Base-by-base conservation (phyloP, 2,329 filamentous ascomycete genomes). In the Arthrobotrys sphaeroides region DNA sequence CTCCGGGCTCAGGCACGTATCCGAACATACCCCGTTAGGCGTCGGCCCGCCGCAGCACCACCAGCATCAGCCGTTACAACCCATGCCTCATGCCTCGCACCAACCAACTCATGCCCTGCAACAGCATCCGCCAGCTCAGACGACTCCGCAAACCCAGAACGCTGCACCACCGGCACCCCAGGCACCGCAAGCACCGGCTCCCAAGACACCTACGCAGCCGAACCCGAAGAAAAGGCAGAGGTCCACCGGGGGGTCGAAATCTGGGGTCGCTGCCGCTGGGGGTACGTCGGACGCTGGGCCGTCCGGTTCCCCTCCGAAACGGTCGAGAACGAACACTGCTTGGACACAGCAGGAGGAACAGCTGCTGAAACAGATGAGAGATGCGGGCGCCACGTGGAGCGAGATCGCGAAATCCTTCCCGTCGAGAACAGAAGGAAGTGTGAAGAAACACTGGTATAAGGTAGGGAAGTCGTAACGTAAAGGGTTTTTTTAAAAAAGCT, bases 391-490 rank as follows among this genome's bases (percentile, higher is more conserved):
- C 80, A 97, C 92, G 81, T 99, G 95, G 95, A 96, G 93, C 55
- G 95, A 98, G 81, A 99, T 99, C 81, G 95, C 94, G 79, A 98
- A 98, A 92, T 94, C 91, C 1, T 99, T 99, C 82, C 94, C 95
- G 9, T 90, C 89, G 22, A 88, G 95, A 80, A 99, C 95, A 43
- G 95, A 99, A 84, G 95, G 95, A 5, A 97, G 94, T 81, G 95
- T 99, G 20, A 99, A 98, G 87, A 99, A 98, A 84, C 95, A 99
- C 83, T 99, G 95, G 94, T 98, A 99, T 84, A 98, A 98, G 87
- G 92, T 93, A 85, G 67, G 84, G 26, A 13, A n/a, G 40, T 40
- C 24, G 28, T 66, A n/a, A n/a, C n/a, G n/a, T n/a, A n/a, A n/a
- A 16, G 42, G 12, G 2, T 40, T 16, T 42, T 55, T 42, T n/a